Conservation (phyloP, 345 rosid genomes). For the Boechera retrofracta region DNA sequence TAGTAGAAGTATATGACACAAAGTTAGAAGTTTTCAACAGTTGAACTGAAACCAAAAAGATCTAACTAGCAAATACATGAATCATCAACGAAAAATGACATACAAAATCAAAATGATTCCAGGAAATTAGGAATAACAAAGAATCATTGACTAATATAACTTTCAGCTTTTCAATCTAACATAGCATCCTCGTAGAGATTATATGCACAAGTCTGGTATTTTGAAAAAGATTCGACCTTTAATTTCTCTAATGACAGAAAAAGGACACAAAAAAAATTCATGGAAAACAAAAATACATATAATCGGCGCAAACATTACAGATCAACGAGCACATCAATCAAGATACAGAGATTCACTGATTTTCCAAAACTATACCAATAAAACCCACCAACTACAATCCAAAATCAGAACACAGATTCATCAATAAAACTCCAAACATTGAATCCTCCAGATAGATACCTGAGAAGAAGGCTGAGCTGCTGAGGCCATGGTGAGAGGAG, state of each 20-base stretch:
- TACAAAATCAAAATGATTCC: not conserved
- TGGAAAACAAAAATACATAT: not conserved
- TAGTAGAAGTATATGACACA: constrained; percentile 25
- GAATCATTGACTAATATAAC: not conserved
- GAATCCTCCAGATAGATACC: constrained; percentile 43
- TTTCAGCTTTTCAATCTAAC: not conserved
- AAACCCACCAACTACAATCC: not conserved
- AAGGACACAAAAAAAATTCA: not conserved
- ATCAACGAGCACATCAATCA: constrained; percentile 15
- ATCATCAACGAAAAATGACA: not conserved
- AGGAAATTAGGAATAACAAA: not conserved
- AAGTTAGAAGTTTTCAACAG: constrained; percentile 12
- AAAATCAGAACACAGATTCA: not conserved
- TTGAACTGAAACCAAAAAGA: not conserved
- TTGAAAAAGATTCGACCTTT: not conserved
- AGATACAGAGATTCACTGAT: not conserved
- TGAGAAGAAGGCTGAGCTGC: constrained; percentile 65
- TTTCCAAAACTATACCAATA: not conserved
- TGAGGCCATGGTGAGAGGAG: constrained; percentile 67
- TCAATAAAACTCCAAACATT: not conserved
- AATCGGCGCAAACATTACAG: not conserved
- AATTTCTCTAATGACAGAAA: not conserved
- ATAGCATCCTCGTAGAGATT: not conserved
- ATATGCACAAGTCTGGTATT: not conserved
- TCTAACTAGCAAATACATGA: constrained; percentile 16